A percentile compares a stretch with the other conserved stretches of the same genome.
phyloP scores from a whole-genome alignment of 805 yeast genomes.

The Zygosaccharomyces rouxii region DNA sequence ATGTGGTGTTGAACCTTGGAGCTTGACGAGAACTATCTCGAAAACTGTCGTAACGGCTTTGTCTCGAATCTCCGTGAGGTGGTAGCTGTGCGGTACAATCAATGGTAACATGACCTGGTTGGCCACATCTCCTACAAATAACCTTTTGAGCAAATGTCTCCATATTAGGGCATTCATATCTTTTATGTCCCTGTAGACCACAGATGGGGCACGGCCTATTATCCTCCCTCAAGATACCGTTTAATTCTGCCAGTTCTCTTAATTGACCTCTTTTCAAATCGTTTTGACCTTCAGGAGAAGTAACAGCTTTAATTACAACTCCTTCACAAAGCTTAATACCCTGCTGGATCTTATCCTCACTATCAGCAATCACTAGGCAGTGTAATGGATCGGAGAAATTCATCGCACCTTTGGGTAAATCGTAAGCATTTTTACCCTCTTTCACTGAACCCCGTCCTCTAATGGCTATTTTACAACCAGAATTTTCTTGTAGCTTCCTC shows the following conservation, averaged over 20 bases:
- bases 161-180: slow-evolving; percentile 59
- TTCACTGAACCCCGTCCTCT: slow-evolving; percentile 96
- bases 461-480: slow-evolving; percentile 86
- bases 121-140: slow-evolving; percentile 75
- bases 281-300: slow-evolving; percentile 90
- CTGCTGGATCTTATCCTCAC: slow-evolving; percentile 66
- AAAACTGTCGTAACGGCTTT: slow-evolving; percentile 10
- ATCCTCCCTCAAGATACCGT: slow-evolving; percentile 90
- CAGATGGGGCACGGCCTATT: slow-evolving; percentile 60
- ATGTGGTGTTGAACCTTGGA: slow-evolving; percentile 5
- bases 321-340: slow-evolving; percentile 73
- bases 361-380: slow-evolving; percentile 79
- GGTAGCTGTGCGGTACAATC: slow-evolving; percentile 54
- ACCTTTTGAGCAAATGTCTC: slow-evolving; percentile 50
- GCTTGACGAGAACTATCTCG: slow-evolving; percentile 7
- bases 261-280: slow-evolving; percentile 87
- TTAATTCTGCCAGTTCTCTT: slow-evolving; percentile 85
- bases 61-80: slow-evolving; percentile 20
- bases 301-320: slow-evolving; percentile 76
- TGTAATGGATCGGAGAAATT: slow-evolving; percentile 80
- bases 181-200: slow-evolving; percentile 61
- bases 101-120: slow-evolving; percentile 78
- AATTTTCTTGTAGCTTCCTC: slow-evolving; percentile 69
- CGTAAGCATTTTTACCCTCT: slow-evolving; percentile 67
- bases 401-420: slow-evolving; percentile 45